Evolutionary conservation across 495 filamentous ascomycete genomes (phyloP).

Genomic region (Chaetomidium leptoderma): DNA sequence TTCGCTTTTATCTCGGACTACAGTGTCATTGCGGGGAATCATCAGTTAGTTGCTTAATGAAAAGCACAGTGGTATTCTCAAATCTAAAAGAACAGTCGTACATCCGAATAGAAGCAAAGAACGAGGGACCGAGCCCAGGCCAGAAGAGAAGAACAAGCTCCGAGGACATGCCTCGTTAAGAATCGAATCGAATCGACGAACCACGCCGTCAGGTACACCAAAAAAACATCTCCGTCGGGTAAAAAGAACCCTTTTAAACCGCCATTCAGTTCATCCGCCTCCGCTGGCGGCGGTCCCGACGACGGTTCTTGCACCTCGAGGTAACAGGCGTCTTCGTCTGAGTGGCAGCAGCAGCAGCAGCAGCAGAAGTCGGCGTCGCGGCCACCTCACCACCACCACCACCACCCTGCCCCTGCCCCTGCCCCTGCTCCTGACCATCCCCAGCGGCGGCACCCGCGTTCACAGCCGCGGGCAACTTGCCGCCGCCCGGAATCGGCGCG

Average conservation of each 20-base stretch:
- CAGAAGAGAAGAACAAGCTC: conserved; percentile 1
- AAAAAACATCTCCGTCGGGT: too few relatives aligned
- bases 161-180: conserved; percentile 9
- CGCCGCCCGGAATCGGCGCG: conserved; percentile 14
- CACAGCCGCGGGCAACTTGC: conserved; percentile 8
- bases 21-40: too few relatives aligned
- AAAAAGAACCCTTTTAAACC: too few relatives aligned
- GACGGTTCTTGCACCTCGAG: neutral
- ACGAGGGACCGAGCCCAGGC: neutral
- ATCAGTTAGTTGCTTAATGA: too few relatives aligned
- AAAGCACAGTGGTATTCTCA: too few relatives aligned
- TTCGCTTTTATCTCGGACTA: too few relatives aligned
- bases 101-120: neutral
- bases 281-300: neutral
- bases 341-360: neutral
- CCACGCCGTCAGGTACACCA: neutral
- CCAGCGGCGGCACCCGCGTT: neutral
- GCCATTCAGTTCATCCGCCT: too few relatives aligned
- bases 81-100: neutral
- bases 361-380: neutral
- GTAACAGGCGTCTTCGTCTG: neutral
- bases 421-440: too few relatives aligned
- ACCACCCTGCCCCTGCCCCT: neutral
- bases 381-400: neutral
- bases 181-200: conserved; percentile 7